phyloP scores from a whole-genome alignment of 192 early-diverging fungal species.

The Coemansia sp. region DNA sequence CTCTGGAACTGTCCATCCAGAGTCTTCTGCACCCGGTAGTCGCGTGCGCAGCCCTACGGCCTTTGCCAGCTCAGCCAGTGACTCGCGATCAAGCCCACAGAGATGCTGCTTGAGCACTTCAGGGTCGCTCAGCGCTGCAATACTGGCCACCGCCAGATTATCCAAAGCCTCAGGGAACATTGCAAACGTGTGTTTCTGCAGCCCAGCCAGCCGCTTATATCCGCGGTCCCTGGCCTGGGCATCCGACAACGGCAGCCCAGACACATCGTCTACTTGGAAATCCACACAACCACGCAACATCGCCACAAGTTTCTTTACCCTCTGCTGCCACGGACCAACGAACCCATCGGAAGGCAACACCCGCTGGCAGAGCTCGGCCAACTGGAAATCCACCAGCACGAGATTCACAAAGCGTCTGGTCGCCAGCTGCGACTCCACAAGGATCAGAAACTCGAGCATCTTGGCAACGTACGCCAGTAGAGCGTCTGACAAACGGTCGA shows the following conservation, averaged over 20 bases:
- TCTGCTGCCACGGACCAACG: conserved; percentile 51
- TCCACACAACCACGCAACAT: conserved; percentile 58
- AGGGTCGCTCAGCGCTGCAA: conserved; percentile 63
- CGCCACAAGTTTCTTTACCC: conserved; percentile 67
- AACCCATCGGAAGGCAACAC: conserved; percentile 5
- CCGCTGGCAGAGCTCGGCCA: conserved; percentile 51
- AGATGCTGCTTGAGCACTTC: conserved; percentile 59
- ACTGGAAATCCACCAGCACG: conserved; percentile 78
- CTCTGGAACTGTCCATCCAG: neutral
- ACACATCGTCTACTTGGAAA: conserved; percentile 83
- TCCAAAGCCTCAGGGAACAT: conserved; percentile 67
- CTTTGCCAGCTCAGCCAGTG: conserved; percentile 60
- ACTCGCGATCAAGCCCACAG: conserved; percentile 41
- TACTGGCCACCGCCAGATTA: conserved; percentile 72
- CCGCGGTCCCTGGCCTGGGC: conserved; percentile 64
- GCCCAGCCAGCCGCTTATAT: conserved; percentile 59
- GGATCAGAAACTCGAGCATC: conserved; percentile 83
- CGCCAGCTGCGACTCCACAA: conserved; percentile 83
- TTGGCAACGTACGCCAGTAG: conserved; percentile 63
- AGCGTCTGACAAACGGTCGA: neutral
- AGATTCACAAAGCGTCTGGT: conserved; percentile 87
- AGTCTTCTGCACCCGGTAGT: neutral
- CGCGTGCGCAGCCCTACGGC: conserved; percentile 64
- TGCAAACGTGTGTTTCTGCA: conserved; percentile 77
- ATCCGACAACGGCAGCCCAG: conserved; percentile 70